Conservation (phyloP, 495 filamentous ascomycete species). For the Friedmanniomyces simplex region DNA sequence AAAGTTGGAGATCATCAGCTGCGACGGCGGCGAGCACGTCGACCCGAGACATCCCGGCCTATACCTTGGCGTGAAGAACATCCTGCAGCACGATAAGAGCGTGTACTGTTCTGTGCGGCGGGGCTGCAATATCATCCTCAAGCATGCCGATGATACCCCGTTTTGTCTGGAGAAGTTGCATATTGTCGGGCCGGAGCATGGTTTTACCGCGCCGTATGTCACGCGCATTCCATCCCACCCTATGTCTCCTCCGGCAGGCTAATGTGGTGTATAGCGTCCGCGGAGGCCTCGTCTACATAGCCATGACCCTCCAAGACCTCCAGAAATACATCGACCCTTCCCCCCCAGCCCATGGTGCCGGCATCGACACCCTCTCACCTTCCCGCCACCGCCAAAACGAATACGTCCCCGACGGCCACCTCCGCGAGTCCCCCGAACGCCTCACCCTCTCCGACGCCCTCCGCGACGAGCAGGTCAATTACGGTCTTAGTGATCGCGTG, state of each 20-base stretch:
- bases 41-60: conserved; percentile 29
- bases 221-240: neutral
- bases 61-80: conserved; percentile 61
- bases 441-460: conserved; percentile 27
- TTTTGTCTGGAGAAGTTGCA: conserved; percentile 76
- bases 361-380: neutral
- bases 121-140: conserved; percentile 73
- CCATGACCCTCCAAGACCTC: conserved; percentile 71
- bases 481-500: too few species aligned
- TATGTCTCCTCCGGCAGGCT: conserved; percentile 1
- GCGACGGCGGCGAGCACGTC: conserved; percentile 68
- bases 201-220: conserved; percentile 79
- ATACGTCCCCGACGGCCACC: neutral
- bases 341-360: neutral
- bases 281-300: conserved; percentile 87
- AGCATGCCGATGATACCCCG: conserved; percentile 63
- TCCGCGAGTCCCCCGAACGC: conserved; percentile 1
- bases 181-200: conserved; percentile 72
- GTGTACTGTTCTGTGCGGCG: conserved; percentile 84
- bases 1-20: conserved; percentile 76
- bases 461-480: conserved; percentile 20
- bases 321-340: conserved; percentile 48
- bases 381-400: neutral
- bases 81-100: conserved; percentile 66
- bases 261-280: conserved; percentile 49